phyloP scores from a whole-genome alignment of 768 basidiomycete species.

The Austroboletus festivus region DNA sequence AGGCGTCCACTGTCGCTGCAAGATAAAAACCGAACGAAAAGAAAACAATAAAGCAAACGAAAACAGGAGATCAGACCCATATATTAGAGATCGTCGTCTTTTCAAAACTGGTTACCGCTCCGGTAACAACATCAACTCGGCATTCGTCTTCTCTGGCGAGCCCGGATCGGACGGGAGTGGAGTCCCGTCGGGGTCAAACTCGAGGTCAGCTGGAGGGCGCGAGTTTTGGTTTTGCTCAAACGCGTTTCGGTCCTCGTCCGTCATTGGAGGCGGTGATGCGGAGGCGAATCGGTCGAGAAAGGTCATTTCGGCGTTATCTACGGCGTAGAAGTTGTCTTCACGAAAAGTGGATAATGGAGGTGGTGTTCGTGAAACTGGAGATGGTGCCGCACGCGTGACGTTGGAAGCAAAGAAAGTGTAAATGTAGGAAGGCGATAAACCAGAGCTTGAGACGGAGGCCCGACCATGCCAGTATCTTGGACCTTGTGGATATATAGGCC shows the following conservation, averaged over 20 bases:
- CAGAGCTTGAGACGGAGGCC: constrained; percentile 13
- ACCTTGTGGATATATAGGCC: constrained; percentile 38
- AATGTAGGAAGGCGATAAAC: constrained; percentile 24
- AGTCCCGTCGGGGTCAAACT: constrained; percentile 46
- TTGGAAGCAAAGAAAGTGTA: constrained; percentile 49
- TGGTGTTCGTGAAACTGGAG: constrained; percentile 3
- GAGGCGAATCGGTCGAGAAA: constrained; percentile 41
- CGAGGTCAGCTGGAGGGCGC: constrained; percentile 16
- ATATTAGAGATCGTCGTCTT: background rate
- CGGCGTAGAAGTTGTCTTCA: constrained; percentile 21
- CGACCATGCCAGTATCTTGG: constrained; percentile 40
- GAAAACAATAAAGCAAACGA: constrained; percentile 1
- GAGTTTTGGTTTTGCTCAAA: constrained; percentile 11
- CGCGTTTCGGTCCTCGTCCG: constrained; percentile 28
- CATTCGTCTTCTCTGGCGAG: constrained; percentile 41
- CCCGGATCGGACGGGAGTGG: constrained; percentile 35
- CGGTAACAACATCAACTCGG: constrained; percentile 41
- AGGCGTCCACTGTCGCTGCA: constrained; percentile 22
- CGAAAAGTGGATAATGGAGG: background rate
- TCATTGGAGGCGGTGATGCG: constrained; percentile 36
- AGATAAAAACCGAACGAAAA: background rate
- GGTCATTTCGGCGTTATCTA: constrained; percentile 31
- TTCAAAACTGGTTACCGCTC: constrained; percentile 44
- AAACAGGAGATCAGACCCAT: background rate
- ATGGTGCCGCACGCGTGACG: constrained; percentile 35